Conservation (phyloP, 352 stramenopile species). For the Pythium grandisporangium region DNA sequence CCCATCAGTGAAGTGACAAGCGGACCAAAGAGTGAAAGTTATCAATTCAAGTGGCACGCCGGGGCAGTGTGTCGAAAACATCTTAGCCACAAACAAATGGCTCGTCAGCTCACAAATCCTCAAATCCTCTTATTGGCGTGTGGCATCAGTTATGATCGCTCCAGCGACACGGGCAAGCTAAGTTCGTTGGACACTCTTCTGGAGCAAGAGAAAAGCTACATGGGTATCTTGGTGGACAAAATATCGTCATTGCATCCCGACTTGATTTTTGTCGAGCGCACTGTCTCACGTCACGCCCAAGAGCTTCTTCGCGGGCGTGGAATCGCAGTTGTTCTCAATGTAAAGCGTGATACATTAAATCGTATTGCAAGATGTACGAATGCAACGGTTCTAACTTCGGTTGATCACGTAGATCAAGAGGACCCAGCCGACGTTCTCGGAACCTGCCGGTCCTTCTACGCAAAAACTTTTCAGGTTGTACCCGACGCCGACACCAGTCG, state of each 20-base stretch:
- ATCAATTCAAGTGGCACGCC: constrained; percentile 92
- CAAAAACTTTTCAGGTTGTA: constrained; percentile 43
- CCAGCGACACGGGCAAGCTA: constrained; percentile 72
- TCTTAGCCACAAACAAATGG: constrained; percentile 96
- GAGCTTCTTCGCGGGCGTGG: constrained; percentile 87
- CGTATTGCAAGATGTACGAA: constrained; percentile 92
- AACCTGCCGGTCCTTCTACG: constrained; percentile 56
- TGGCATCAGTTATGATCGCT: constrained; percentile 95
- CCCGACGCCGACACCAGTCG: constrained; percentile 14
- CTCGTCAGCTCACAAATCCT: constrained; percentile 87
- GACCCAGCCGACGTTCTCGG: constrained; percentile 44
- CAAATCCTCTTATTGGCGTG: constrained; percentile 95
- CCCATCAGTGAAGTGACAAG: constrained; percentile 13
- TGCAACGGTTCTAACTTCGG: constrained; percentile 86
- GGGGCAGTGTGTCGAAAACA: constrained; percentile 95
- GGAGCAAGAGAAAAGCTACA: constrained; percentile 96
- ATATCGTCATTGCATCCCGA: constrained; percentile 93
- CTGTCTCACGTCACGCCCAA: constrained; percentile 87
- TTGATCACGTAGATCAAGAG: constrained; percentile 86
- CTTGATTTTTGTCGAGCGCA: constrained; percentile 91
- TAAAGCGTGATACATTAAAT: constrained; percentile 88
- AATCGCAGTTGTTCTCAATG: constrained; percentile 92
- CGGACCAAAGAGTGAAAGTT: constrained; percentile 61
- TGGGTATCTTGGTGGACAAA: constrained; percentile 95
- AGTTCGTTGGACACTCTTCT: constrained; percentile 94